Percentiles rank a stretch among this genome's conserved stretches.
phyloP scores from a whole-genome alignment of 2,329 filamentous ascomycete genomes.

The Clarireedia monteithiana region DNA sequence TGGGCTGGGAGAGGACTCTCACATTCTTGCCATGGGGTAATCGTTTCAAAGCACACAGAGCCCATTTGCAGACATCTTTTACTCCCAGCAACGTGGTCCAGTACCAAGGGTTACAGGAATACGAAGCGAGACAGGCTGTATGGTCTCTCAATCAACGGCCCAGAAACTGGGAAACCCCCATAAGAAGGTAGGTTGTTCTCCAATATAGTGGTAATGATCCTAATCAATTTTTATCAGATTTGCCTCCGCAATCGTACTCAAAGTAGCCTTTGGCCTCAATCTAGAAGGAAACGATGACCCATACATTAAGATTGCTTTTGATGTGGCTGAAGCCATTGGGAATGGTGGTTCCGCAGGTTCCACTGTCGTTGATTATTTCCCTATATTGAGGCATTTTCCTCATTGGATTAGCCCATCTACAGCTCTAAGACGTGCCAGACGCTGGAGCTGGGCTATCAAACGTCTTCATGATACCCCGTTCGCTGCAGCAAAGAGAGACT shows the following conservation, averaged over 20 bases:
- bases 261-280: conserved; percentile 37
- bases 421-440: conserved; percentile 24
- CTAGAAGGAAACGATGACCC: conserved; percentile 33
- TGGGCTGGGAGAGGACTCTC: conserved; percentile 38
- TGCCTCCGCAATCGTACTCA: conserved; percentile 35
- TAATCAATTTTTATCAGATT: conserved; percentile 23
- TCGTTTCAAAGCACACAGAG: conserved; percentile 37
- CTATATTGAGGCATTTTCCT: conserved; percentile 30
- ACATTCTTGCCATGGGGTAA: conserved; percentile 38
- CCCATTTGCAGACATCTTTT: conserved; percentile 37
- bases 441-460: conserved; percentile 29
- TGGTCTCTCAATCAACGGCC: neutral
- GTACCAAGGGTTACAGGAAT: conserved; percentile 28
- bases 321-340: conserved; percentile 21
- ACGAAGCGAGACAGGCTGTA: conserved; percentile 24
- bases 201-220: too few relatives aligned
- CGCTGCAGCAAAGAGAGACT: conserved; percentile 6
- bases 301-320: conserved; percentile 34
- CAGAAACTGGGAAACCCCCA: conserved; percentile 1
- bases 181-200: neutral
- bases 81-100: conserved; percentile 31
- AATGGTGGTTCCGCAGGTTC: conserved; percentile 27
- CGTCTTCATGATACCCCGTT: conserved; percentile 39
- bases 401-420: conserved; percentile 27
- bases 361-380: conserved; percentile 42